Base-by-base conservation (phyloP, 1,139 yeast species). In the Kodamaea anthophila region DNA sequence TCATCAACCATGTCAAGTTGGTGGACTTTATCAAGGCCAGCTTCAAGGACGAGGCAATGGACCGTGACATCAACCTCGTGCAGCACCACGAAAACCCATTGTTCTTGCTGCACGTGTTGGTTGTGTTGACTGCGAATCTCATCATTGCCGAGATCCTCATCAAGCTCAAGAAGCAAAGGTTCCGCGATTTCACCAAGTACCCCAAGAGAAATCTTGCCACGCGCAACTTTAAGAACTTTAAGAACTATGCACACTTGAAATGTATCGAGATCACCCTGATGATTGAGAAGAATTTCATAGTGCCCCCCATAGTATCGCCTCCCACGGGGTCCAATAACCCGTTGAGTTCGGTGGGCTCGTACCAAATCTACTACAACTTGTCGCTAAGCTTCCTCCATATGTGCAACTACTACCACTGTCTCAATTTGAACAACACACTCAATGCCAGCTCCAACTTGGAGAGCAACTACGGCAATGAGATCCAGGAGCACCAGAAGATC, bases 321-420 rank as follows among this genome's bases (percentile, higher is more conserved):
- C 33, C 35, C 15, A 35, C 32, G 15, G 29, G 36, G 18, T 36
- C 35, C 18, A 15, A 9, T 18, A 24, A 15, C 4, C 4, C 10
- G 13, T 7, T 16, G 18, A 33, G 34, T 35, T 42, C 30, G 35
- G 33, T 37, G 23, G 50, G 50, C 34, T 55, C 53, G 21, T 50
- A 50, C 32, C 57, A 51, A 31, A 49, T 60, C 13, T 58, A 54
- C 37, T 64, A 60, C 40, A 58, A 62, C 38, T 49, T 58, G 28
- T 52, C 67, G 7, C 36, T 61, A 13, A 39, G 55, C 8, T 52
- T 53, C 24, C 35, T 61, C 9, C 65, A 64, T 37, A 41, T 61
- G 36, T 60, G 57, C 34, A 51, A 55, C 33, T 63, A 60, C 38
- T 58, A 58, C 41, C 64, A 60, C 41, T 57, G 49, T 18, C 39